Percentiles rank a stretch among this genome's conserved stretches.
These are phyloP conservation scores for Elaeis oleifera DNA, from an alignment of 202 grass and related monocot species.

Conservation along the genomic window DNA sequence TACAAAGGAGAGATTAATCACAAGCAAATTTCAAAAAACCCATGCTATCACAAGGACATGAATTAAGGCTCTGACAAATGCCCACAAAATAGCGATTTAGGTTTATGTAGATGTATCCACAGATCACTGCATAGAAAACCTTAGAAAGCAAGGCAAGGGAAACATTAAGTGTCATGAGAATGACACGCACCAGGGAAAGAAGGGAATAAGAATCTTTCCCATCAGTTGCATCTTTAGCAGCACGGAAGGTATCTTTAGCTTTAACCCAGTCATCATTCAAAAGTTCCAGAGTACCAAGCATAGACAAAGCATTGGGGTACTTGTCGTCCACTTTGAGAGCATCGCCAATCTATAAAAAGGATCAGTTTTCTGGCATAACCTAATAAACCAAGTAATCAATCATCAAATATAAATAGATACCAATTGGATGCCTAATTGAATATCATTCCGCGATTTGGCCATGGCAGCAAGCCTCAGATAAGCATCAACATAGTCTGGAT, in stretches of 20 bases:
- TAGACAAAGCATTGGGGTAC: conserved; percentile 72
- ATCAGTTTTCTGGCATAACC: conserved; percentile 2
- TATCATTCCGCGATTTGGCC: conserved; percentile 68
- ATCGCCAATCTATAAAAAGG: conserved; percentile 55
- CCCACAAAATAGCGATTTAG: too few species aligned
- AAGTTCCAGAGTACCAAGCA: conserved; percentile 86
- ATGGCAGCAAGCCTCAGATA: conserved; percentile 88
- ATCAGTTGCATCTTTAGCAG: conserved; percentile 75
- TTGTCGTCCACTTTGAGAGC: conserved; percentile 92
- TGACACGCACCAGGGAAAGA: conserved; percentile 61
- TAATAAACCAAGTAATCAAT: not conserved
- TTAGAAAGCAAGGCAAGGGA: too few species aligned
- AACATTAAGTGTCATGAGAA: not conserved
- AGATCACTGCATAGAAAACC: too few species aligned
- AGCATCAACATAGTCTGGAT: conserved; percentile 77
- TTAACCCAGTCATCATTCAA: conserved; percentile 82
- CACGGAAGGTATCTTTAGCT: conserved; percentile 83
- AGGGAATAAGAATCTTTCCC: conserved; percentile 83
- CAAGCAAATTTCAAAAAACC: too few species aligned
- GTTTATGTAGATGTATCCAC: too few species aligned
- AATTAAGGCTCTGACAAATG: not conserved
- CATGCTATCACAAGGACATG: not conserved
- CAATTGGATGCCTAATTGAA: conserved; percentile 76
- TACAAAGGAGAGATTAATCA: not conserved
- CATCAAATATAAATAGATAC: conserved; percentile 25